Percentiles rank a stretch among this genome's conserved stretches.
Evolutionary conservation across 1,284 basidiomycete species (phyloP).

Genomic region (Singerocomus inundabilis): DNA sequence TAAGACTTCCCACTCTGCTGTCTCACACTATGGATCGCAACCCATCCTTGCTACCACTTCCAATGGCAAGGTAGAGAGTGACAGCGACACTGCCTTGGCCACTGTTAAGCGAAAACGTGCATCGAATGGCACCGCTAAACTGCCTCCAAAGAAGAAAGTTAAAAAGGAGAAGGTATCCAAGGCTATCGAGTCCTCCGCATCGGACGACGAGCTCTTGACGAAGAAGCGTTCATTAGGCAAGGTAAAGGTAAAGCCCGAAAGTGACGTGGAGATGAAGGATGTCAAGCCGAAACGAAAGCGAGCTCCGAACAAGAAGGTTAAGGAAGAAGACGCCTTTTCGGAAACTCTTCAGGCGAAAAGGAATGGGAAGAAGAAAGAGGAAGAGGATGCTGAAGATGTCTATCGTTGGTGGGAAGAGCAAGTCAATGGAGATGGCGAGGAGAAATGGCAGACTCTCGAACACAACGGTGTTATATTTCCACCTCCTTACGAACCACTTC

Average conservation of each 20-base stretch:
- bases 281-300: constrained; percentile 47
- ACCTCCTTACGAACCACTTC: constrained; percentile 88
- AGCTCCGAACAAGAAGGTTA: constrained; percentile 39
- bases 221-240: constrained; percentile 49
- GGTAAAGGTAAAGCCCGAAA: constrained; percentile 55
- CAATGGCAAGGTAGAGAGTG: constrained; percentile 42
- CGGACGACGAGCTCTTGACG: constrained; percentile 43
- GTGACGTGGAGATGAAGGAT: constrained; percentile 45
- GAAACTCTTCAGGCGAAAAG: constrained; percentile 36
- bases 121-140: constrained; percentile 42
- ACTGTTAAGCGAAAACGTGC: constrained; percentile 39
- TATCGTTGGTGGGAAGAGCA: constrained; percentile 86
- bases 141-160: constrained; percentile 63
- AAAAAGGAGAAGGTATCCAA: constrained; percentile 55
- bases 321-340: constrained; percentile 28
- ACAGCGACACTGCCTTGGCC: constrained; percentile 35
- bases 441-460: constrained; percentile 92
- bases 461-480: constrained; percentile 97
- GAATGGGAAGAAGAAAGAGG: constrained; percentile 54
- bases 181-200: constrained; percentile 33
- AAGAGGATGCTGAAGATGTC: constrained; percentile 65
- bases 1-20: constrained; percentile 46
- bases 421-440: constrained; percentile 67
- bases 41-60: constrained; percentile 36
- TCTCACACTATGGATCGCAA: constrained; percentile 41